phyloP scores from a whole-genome alignment of 768 basidiomycete genomes.

The Harrya chromipes region DNA sequence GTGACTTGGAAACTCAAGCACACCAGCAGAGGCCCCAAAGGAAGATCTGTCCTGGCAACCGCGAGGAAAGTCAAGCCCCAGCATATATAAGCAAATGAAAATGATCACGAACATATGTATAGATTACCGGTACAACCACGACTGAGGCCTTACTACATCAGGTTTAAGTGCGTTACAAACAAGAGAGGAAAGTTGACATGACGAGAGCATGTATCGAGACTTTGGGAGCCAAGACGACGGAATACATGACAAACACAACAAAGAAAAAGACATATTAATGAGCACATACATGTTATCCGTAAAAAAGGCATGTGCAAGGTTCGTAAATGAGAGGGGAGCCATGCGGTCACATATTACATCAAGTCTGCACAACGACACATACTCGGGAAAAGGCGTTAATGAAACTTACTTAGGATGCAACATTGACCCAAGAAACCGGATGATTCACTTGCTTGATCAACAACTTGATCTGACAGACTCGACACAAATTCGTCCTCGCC shows the following conservation, averaged over 20 bases:
- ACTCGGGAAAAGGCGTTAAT: neutral
- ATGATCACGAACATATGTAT: no score
- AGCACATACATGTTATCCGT: neutral
- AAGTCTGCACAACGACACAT: constrained; percentile 4
- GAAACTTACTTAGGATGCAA: constrained; percentile 15
- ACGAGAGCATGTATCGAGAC: no score
- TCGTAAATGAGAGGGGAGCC: no score
- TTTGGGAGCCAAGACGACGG: neutral
- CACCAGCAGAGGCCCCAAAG: no score
- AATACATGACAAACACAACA: neutral
- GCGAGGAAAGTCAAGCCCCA: no score
- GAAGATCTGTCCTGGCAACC: no score
- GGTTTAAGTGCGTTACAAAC: neutral
- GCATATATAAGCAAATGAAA: no score
- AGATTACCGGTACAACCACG: no score
- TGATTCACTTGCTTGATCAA: constrained; percentile 22
- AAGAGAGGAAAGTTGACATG: no score
- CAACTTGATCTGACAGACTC: constrained; percentile 31
- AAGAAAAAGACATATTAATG: no score
- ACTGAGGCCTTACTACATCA: neutral
- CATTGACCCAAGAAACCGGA: constrained; percentile 22
- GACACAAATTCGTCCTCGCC: constrained; percentile 24
- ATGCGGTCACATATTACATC: neutral
- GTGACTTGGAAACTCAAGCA: no score
- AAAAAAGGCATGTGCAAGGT: neutral